phyloP scores from a whole-genome alignment of 2,329 filamentous ascomycete genomes.

The Colletotrichum spaethianum region DNA sequence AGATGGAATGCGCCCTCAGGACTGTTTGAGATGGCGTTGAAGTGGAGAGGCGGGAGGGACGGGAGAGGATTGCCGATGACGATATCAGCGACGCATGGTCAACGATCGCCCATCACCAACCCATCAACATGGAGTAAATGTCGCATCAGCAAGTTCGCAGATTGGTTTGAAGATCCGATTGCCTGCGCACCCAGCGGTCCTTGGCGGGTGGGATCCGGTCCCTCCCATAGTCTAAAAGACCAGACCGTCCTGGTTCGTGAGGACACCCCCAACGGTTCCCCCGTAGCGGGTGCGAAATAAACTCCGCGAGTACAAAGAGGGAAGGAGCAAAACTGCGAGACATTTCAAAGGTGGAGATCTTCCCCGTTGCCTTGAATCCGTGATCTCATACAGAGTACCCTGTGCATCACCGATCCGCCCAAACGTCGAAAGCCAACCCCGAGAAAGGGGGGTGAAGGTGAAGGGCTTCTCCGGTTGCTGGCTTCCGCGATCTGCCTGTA shows the following conservation, averaged over 20 bases:
- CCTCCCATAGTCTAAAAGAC: background rate
- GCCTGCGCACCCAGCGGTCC: background rate
- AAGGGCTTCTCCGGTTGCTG: background rate
- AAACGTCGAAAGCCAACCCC: background rate
- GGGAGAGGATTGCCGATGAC: constrained; percentile 18
- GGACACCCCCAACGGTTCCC: background rate
- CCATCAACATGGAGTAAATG: constrained; percentile 18
- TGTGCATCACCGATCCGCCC: constrained; percentile 12
- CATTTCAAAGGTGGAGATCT: constrained; percentile 26
- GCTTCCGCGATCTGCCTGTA: constrained; percentile 18
- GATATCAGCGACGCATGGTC: constrained; percentile 4
- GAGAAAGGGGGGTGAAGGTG: background rate
- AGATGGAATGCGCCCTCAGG: constrained; percentile 11
- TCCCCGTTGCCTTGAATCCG: background rate
- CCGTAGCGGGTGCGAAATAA: background rate
- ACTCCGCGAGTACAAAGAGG: background rate
- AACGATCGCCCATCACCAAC: background rate
- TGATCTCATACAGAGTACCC: constrained; percentile 36
- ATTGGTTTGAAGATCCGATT: constrained; percentile 21
- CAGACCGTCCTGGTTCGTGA: constrained; percentile 8
- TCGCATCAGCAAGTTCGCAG: constrained; percentile 19
- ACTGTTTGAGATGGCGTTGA: constrained; percentile 13
- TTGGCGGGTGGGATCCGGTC: background rate
- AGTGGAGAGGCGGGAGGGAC: background rate
- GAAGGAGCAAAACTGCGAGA: constrained; percentile 12